phyloP scores from a whole-genome alignment of 768 basidiomycete genomes.

The Boletellus ananiceps region DNA sequence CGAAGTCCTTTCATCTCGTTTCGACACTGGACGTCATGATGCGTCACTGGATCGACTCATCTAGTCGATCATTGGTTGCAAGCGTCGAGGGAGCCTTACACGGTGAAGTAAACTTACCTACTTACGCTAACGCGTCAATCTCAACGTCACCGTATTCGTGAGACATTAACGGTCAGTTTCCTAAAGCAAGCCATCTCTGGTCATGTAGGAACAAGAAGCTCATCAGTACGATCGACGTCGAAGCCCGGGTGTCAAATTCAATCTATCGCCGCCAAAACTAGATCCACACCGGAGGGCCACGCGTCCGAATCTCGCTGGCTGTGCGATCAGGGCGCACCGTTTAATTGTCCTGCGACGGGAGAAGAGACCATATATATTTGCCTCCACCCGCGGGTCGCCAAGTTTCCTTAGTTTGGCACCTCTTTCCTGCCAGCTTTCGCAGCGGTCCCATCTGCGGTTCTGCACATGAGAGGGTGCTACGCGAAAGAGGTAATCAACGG shows the following conservation, averaged over 20 bases:
- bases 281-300: conserved; percentile 14
- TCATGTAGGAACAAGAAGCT: conserved; percentile 13
- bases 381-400: conserved; percentile 7
- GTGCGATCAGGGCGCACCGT: conserved; percentile 15
- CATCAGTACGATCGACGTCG: conserved; percentile 24
- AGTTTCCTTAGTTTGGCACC: conserved; percentile 11
- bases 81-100: conserved; percentile 3
- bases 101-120: background rate
- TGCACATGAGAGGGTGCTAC: background rate
- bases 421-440: background rate
- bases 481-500: background rate
- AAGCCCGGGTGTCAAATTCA: conserved; percentile 12
- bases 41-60: conserved; percentile 13
- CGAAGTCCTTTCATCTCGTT: conserved; percentile 5
- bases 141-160: conserved; percentile 7
- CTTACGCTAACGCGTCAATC: conserved; percentile 10
- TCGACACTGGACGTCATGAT: conserved; percentile 2
- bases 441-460: background rate
- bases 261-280: conserved; percentile 14
- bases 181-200: conserved; percentile 15
- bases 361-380: conserved; percentile 13
- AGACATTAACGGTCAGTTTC: conserved; percentile 11
- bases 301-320: conserved; percentile 21
- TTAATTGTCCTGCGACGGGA: conserved; percentile 12
- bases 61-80: conserved; percentile 5